A percentile compares a stretch with the other conserved stretches of the same genome.
These are phyloP conservation scores for Piper betle DNA, from an alignment of 164 flowering plant species.

Conservation along the genomic window DNA sequence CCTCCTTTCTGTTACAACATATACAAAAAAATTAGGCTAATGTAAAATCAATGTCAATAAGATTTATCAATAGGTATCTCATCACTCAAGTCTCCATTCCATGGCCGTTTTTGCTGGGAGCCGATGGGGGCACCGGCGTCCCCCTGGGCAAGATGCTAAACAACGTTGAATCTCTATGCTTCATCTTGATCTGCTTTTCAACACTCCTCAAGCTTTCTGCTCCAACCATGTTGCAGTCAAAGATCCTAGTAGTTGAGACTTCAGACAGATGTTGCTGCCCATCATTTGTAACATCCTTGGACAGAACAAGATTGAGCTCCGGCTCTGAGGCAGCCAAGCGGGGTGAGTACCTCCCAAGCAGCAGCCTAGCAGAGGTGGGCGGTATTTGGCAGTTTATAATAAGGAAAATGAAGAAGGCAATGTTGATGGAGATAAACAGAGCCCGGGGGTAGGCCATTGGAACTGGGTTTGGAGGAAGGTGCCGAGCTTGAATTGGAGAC, in stretches of 20 bases:
- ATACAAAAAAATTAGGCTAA: too few relatives aligned
- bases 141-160: not conserved
- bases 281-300: too few relatives aligned
- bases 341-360: not conserved
- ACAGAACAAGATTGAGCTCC: too few relatives aligned
- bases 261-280: too few relatives aligned
- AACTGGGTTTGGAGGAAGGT: not conserved
- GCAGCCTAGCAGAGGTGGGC: not conserved
- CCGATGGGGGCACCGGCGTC: not conserved
- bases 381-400: not conserved
- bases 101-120: not conserved
- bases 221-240: not conserved
- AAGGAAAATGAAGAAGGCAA: not conserved
- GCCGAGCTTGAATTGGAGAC: too few relatives aligned
- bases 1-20: too few relatives aligned
- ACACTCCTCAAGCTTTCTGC: not conserved
- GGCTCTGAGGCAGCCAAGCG: not conserved
- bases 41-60: too few relatives aligned
- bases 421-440: not conserved
- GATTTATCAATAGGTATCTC: too few relatives aligned
- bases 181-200: not conserved
- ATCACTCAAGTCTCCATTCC: not conserved
- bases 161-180: not conserved
- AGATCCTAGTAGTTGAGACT: too few relatives aligned
- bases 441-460: not conserved